phyloP scores from a whole-genome alignment of 345 rosid species.

The Limnanthes douglasii region DNA sequence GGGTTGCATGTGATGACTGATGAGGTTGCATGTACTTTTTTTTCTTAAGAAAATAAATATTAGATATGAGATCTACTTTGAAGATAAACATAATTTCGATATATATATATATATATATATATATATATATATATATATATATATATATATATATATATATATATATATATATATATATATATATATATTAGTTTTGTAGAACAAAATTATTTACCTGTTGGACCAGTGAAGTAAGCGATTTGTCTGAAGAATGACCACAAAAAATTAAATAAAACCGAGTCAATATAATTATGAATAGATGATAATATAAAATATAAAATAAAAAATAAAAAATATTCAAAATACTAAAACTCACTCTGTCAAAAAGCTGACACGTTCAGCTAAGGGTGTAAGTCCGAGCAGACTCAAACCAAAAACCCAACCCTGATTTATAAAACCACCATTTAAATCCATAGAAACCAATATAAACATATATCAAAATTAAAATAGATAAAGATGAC shows the following conservation, averaged over 20 bases:
- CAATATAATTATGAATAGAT: neutral
- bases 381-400: conserved; percentile 71
- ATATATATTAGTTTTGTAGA: no score
- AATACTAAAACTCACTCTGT: conserved; percentile 57
- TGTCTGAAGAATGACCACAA: conserved; percentile 36
- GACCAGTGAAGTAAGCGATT: conserved; percentile 70
- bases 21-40: no score
- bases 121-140: no score
- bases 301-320: neutral
- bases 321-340: neutral
- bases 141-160: no score
- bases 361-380: conserved; percentile 86
- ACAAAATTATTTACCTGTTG: conserved; percentile 89
- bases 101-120: no score
- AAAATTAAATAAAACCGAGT: neutral
- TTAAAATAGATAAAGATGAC: conserved; percentile 1
- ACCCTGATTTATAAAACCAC: conserved; percentile 39
- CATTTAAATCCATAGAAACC: no score
- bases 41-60: no score
- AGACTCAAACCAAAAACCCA: conserved; percentile 84
- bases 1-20: no score
- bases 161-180: no score
- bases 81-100: no score
- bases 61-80: neutral
- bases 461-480: no score